Evolutionary conservation across 441 rosid genomes (phyloP), one percentile per base, ranked within the genome.

Genomic region (Kokia cookei): DNA sequence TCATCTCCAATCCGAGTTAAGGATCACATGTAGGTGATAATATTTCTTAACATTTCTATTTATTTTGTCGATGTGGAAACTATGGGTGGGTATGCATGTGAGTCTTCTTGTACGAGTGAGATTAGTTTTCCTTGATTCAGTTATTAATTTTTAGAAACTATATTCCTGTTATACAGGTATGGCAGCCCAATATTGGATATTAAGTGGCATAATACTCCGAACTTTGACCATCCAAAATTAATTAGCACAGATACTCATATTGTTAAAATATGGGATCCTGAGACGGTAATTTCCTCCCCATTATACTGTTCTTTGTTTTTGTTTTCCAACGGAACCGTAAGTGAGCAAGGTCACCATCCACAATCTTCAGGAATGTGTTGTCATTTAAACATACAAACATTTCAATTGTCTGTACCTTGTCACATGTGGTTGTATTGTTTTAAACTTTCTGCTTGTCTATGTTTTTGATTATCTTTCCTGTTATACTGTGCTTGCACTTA

Each of bases 261-360:
- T 78, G 99, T 95, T 76, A 89, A 93, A 83, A 86, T 93, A 84
- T 95, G 99, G 98, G 97, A 93, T 76, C 98, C 99, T 2, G 97
- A 91, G 81, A 91, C 93, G 68, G 99, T 95, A 74, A 73, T 67
- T 60, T 55, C 12, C 6, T 62, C 50, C 65, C 3, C 63, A 14
- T 45, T 69, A 2, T 37, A 63, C 10, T 45, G 26, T 64, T 43
- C 26, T 55, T 32, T 43, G 29, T 65, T 58, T 68, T 32, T 53
- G 35, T 55, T 70, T 54, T 5, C 26, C 8, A n/a, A 7, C 43
- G 47, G 45, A 2, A 68, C 14, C 45, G 13, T 51, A 29, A 35
- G 24, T 29, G 29, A 29, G 26, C 19, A 51, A 29, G 72, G 27
- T 50, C n/a, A 17, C 50, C 10, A 42, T 42, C 40, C 14, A 2